Evolutionary conservation across 164 flowering plant genomes (phyloP).

Genomic region (Pachysandra terminalis): DNA sequence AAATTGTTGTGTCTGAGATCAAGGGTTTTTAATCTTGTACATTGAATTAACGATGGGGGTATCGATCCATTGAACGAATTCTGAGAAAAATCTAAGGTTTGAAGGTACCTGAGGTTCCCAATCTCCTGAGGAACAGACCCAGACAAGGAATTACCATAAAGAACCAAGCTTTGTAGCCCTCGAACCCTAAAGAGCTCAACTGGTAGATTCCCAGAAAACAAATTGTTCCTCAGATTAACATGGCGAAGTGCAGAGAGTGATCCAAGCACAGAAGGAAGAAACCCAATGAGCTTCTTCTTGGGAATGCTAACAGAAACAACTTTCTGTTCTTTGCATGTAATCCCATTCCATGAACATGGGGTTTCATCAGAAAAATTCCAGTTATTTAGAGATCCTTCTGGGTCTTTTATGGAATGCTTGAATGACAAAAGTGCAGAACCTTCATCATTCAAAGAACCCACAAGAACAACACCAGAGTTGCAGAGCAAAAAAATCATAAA

Average conservation of each 20-base stretch:
- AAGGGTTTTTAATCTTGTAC: slow-evolving; percentile 47
- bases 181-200: slow-evolving; percentile 42
- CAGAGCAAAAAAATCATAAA: slow-evolving; percentile 26
- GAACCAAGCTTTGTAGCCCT: slow-evolving; percentile 63
- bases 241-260: slow-evolving; percentile 53
- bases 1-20: slow-evolving; percentile 51
- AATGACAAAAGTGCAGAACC: slow-evolving; percentile 47
- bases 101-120: slow-evolving; percentile 49
- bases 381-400: slow-evolving; percentile 43
- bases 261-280: slow-evolving; percentile 47
- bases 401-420: slow-evolving; percentile 44
- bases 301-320: slow-evolving; percentile 63
- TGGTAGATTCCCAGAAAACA: slow-evolving; percentile 41
- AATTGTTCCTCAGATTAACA: slow-evolving; percentile 56
- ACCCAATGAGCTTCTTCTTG: slow-evolving; percentile 50
- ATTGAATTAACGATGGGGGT: slow-evolving; percentile 39
- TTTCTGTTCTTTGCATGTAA: slow-evolving; percentile 50
- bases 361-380: slow-evolving; percentile 59
- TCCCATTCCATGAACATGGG: slow-evolving; percentile 70
- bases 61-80: slow-evolving; percentile 59
- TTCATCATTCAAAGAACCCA: slow-evolving; percentile 48
- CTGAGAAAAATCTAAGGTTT: slow-evolving; percentile 53
- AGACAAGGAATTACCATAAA: slow-evolving; percentile 55
- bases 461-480: slow-evolving; percentile 22
- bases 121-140: slow-evolving; percentile 49